These are phyloP conservation scores for Saturnispora quitensis DNA, from an alignment of 805 yeast genomes.

Conservation along the genomic window DNA sequence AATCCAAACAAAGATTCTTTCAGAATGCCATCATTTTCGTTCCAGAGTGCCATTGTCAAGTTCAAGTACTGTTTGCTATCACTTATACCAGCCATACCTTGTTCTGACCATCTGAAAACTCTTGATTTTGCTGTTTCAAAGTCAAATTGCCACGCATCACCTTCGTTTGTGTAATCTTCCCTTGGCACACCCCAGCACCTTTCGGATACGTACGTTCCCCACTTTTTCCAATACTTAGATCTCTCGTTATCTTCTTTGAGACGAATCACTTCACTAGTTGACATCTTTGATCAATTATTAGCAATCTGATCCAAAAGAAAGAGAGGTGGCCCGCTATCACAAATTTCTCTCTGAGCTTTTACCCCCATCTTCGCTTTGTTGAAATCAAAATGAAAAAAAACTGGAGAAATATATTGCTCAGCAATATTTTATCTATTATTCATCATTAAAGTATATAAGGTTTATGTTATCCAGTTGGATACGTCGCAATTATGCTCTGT, in stretches of 20 bases:
- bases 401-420: not conserved
- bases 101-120: slow-evolving; percentile 92
- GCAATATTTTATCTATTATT: not conserved
- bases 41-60: slow-evolving; percentile 83
- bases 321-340: not conserved
- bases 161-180: slow-evolving; percentile 78
- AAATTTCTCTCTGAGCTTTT: not conserved
- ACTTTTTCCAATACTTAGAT: slow-evolving; percentile 62
- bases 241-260: slow-evolving; percentile 32
- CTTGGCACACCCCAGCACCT: slow-evolving; percentile 83
- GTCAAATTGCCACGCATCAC: slow-evolving; percentile 90
- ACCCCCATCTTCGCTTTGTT: not conserved
- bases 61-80: slow-evolving; percentile 75
- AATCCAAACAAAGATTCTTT: slow-evolving; percentile 84
- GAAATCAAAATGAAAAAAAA: not conserved
- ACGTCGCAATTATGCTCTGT: not conserved
- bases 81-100: slow-evolving; percentile 83
- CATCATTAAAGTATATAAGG: too few species aligned
- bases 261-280: slow-evolving; percentile 30
- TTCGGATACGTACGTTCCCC: slow-evolving; percentile 90
- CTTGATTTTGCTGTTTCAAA: slow-evolving; percentile 77
- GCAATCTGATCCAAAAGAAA: not conserved
- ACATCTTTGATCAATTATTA: not conserved
- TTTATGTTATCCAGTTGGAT: not conserved
- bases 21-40: slow-evolving; percentile 74